Conservation (phyloP, 1,284 basidiomycete genomes). For the Pisolithus thermaeus region DNA sequence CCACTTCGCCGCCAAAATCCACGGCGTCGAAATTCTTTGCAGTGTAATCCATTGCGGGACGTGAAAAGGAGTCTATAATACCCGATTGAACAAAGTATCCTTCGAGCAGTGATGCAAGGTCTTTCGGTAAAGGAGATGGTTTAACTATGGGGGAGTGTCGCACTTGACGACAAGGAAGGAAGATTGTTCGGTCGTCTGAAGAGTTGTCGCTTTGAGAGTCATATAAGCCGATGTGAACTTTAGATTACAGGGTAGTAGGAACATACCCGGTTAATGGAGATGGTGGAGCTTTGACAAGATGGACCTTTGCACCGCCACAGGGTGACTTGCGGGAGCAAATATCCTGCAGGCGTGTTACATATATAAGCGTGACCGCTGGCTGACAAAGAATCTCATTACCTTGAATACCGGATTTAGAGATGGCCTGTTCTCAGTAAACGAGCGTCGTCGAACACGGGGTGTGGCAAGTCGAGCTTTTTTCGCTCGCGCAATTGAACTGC, state of each 20-base stretch:
- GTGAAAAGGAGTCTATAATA: constrained; percentile 24
- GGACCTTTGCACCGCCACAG: constrained; percentile 21
- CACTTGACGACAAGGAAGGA: constrained; percentile 26
- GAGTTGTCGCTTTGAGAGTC: constrained; percentile 12
- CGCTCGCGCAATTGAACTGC: constrained; percentile 25
- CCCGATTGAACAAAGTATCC: constrained; percentile 29
- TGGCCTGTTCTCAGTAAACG: constrained; percentile 19
- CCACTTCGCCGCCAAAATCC: constrained; percentile 58
- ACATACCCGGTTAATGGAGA: constrained; percentile 21
- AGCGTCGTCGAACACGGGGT: constrained; percentile 21
- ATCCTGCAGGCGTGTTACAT: constrained; percentile 19
- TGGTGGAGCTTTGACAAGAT: constrained; percentile 24
- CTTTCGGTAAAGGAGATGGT: constrained; percentile 28
- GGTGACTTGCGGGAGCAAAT: constrained; percentile 12
- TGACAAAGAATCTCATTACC: constrained; percentile 9
- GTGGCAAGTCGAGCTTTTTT: constrained; percentile 26
- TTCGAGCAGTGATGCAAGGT: constrained; percentile 25
- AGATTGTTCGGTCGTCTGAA: constrained; percentile 24
- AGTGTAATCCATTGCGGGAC: constrained; percentile 38
- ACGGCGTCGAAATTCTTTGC: constrained; percentile 60
- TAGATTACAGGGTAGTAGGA: background rate
- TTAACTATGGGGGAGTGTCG: constrained; percentile 25
- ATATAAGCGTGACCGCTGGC: background rate
- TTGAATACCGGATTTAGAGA: constrained; percentile 22
- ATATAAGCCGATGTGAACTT: background rate